Conservation (phyloP, 257 asterid genomes). For the Asclepias syriaca region DNA sequence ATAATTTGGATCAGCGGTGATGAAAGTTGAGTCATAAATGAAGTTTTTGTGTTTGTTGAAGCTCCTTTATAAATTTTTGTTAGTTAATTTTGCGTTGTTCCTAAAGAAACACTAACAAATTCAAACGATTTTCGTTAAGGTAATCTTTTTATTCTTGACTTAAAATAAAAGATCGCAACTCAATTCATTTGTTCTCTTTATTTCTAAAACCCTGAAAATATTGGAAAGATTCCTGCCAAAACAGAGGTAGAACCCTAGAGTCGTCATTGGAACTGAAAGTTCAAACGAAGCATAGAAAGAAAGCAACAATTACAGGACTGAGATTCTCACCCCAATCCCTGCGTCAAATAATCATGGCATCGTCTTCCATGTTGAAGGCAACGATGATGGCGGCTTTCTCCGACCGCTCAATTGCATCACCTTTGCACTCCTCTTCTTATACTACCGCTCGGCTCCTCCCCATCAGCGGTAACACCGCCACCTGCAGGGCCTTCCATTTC, state of each 20-base stretch:
- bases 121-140: too few relatives aligned
- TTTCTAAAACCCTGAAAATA: neutral
- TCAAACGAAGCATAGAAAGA: neutral
- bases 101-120: too few relatives aligned
- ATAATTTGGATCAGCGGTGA: too few relatives aligned
- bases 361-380: slow-evolving; percentile 42
- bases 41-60: too few relatives aligned
- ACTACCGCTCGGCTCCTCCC: slow-evolving; percentile 22
- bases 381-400: slow-evolving; percentile 15
- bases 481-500: slow-evolving; percentile 13
- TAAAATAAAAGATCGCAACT: too few relatives aligned
- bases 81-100: too few relatives aligned
- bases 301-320: slow-evolving; percentile 51
- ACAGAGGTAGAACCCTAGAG: neutral
- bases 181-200: neutral
- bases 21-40: too few relatives aligned
- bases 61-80: too few relatives aligned
- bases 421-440: slow-evolving; percentile 5
- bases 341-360: slow-evolving; percentile 43
- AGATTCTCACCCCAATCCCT: slow-evolving; percentile 34
- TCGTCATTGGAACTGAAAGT: neutral
- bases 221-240: neutral
- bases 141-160: too few relatives aligned
- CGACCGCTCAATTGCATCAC: slow-evolving; percentile 20
- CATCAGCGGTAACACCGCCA: slow-evolving; percentile 8